These are phyloP conservation scores for Dictyostelium citrinum DNA, from an alignment of 78 protist genomes.

Conservation along the genomic window DNA sequence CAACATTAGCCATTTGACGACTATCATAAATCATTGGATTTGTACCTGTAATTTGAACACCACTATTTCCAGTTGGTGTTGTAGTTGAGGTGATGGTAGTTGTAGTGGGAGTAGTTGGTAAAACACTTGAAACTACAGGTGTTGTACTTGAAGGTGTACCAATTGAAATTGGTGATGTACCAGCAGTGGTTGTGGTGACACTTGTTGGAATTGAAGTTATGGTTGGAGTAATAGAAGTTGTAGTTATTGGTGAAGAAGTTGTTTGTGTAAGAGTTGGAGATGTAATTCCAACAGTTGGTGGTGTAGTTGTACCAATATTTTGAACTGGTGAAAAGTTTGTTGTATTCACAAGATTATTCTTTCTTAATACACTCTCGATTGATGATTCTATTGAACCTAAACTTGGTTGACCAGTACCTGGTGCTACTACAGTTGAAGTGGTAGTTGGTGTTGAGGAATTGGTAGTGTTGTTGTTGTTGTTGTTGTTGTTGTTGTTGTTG, in stretches of 20 bases:
- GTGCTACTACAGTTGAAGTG: neutral
- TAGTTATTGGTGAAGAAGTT: neutral
- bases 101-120: neutral
- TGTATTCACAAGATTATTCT: neutral
- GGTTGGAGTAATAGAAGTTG: neutral
- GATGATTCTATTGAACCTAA: slow-evolving; percentile 45
- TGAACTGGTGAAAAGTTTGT: slow-evolving; percentile 1
- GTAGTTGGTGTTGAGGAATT: neutral
- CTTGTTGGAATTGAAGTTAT: neutral
- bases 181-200: neutral
- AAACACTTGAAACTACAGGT: neutral
- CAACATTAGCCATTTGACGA: neutral
- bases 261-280: neutral
- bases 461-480: neutral
- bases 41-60: neutral
- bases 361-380: slow-evolving; percentile 38
- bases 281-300: neutral
- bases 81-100: neutral
- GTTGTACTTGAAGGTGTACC: neutral
- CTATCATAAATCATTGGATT: neutral
- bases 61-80: neutral
- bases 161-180: neutral
- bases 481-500: neutral
- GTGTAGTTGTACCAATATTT: slow-evolving; percentile 15
- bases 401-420: neutral